phyloP scores from a whole-genome alignment of 169 alveolate species.

The Plasmodium sp. region DNA sequence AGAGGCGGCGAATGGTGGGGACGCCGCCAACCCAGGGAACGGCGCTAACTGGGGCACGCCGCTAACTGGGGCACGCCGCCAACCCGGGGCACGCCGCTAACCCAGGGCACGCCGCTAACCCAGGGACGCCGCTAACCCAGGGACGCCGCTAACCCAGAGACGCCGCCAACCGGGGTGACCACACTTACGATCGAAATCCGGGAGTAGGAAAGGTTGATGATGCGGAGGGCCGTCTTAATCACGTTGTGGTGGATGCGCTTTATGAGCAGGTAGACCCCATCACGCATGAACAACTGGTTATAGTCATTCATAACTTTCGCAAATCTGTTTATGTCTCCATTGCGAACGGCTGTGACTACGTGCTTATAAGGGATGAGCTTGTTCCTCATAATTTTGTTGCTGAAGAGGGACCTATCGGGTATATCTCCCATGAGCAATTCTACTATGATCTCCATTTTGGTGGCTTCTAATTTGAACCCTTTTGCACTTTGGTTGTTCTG shows the following conservation, averaged over 20 bases:
- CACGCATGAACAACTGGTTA: constrained; percentile 85
- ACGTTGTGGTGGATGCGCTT: constrained; percentile 95
- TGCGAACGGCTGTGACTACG: constrained; percentile 93
- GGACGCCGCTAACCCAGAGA: background rate
- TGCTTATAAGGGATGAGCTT: constrained; percentile 92
- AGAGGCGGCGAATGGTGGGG: background rate
- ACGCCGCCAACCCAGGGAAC: too few relatives aligned
- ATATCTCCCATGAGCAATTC: constrained; percentile 97
- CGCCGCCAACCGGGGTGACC: background rate
- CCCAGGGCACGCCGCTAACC: too few relatives aligned
- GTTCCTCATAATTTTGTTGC: constrained; percentile 86
- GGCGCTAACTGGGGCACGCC: too few relatives aligned
- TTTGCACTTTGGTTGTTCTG: constrained; percentile 90
- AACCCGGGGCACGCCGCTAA: background rate
- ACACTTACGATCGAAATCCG: constrained; percentile 88
- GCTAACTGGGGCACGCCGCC: background rate
- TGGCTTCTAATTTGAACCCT: constrained; percentile 92
- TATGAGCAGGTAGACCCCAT: constrained; percentile 92
- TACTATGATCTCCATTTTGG: constrained; percentile 93
- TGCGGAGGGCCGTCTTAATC: constrained; percentile 95
- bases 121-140: background rate
- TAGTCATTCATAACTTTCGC: constrained; percentile 85
- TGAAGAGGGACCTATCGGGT: constrained; percentile 94
- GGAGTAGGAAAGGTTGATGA: constrained; percentile 93
- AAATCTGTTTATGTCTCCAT: constrained; percentile 94